A percentile compares a stretch with the other conserved stretches of the same genome.
Evolutionary conservation across 768 basidiomycete genomes (phyloP).

Genomic region (Termitomyces sp.): DNA sequence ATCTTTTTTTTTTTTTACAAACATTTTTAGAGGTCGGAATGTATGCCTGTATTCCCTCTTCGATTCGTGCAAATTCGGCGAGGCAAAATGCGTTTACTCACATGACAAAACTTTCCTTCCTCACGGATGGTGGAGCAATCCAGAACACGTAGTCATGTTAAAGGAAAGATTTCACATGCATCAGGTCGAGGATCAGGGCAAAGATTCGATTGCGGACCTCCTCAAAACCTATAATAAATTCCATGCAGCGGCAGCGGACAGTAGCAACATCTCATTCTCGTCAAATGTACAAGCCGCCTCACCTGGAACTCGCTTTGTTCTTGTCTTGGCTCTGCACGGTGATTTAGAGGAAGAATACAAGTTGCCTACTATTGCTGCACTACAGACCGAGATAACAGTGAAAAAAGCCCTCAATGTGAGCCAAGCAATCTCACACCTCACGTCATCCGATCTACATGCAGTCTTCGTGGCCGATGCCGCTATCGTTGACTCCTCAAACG

Average conservation of each 20-base stretch:
- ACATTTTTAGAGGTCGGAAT: conserved; percentile 17
- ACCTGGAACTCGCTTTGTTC: conserved; percentile 15
- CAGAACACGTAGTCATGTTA: not conserved
- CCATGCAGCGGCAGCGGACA: not conserved
- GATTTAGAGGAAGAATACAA: conserved; percentile 17
- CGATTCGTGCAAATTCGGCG: conserved; percentile 29
- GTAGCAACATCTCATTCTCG: not conserved
- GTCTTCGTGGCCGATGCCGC: conserved; percentile 34
- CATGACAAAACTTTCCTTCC: conserved; percentile 43
- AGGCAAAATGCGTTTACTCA: conserved; percentile 38
- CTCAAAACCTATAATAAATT: not conserved
- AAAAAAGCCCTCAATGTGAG: conserved; percentile 12
- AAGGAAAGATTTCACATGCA: not conserved
- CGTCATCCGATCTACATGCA: conserved; percentile 21
- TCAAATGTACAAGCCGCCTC: not conserved
- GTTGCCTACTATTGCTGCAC: conserved; percentile 21
- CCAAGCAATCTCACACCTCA: conserved; percentile 21
- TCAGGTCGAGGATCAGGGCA: not conserved
- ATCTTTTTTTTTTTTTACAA: not conserved
- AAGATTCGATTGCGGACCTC: not conserved
- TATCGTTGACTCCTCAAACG: conserved; percentile 19
- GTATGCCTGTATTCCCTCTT: conserved; percentile 34
- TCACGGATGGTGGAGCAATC: conserved; percentile 40
- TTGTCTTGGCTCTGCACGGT: conserved; percentile 24
- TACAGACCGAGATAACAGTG: conserved; percentile 19